These are phyloP conservation scores for Aspergillus bertholletiae DNA, from an alignment of 495 filamentous ascomycete genomes.

Conservation along the genomic window DNA sequence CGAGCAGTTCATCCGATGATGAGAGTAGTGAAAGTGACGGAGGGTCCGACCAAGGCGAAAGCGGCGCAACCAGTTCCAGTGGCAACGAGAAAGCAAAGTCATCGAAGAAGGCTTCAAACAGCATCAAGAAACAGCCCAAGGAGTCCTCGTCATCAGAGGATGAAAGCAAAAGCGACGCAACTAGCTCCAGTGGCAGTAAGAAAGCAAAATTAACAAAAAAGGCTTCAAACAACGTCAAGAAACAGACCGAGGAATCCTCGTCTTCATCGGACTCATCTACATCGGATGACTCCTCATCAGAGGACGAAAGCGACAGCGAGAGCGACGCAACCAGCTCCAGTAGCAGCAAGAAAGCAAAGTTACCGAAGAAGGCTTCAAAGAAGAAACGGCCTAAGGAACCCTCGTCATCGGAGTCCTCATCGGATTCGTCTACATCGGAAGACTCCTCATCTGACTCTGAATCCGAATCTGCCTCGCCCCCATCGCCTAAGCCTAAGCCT, in stretches of 20 bases:
- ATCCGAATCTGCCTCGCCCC: neutral
- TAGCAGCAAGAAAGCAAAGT: no score
- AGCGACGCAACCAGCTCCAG: no score
- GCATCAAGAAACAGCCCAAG: neutral
- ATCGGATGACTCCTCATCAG: no score
- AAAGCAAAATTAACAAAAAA: neutral
- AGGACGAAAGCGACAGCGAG: neutral
- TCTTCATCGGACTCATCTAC: neutral
- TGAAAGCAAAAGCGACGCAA: conserved; percentile 3
- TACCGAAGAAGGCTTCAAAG: no score
- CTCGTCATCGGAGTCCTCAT: no score
- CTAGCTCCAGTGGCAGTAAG: neutral
- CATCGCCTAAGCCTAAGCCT: neutral
- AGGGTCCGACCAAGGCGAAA: conserved; percentile 1
- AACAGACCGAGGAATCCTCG: neutral
- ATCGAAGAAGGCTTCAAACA: neutral
- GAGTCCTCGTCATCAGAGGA: neutral
- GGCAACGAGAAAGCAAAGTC: neutral
- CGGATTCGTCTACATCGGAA: no score
- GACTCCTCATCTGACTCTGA: neutral
- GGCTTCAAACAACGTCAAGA: neutral
- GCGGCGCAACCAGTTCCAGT: neutral
- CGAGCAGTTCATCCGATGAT: neutral
- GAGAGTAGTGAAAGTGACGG: neutral
- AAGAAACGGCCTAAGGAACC: no score